Base-by-base conservation (phyloP, 116 monocot species). In the Trichopus zeylanicus region DNA sequence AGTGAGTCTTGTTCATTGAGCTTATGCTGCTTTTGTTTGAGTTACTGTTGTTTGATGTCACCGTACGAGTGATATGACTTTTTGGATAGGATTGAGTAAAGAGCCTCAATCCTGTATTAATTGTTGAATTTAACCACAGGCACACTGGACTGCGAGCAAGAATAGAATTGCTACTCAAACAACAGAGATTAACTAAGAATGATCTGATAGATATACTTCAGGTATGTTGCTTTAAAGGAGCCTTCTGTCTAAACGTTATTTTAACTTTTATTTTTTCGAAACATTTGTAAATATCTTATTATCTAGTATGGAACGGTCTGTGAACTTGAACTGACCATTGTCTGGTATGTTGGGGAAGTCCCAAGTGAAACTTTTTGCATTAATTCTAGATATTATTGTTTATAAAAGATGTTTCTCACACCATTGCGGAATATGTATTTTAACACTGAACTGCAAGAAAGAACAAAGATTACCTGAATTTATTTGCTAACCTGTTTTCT, bases 151-250 rank as follows among this genome's bases (percentile, higher is more conserved):
- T 95, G 76, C 86, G 74, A 57, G 75, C 68, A 62, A 83, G 95
- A 62, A 79, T 89, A 69, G 95, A 95, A 49, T 73, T 90, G 49
- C 62, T 95, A 53, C 84, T 95, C 29, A 76, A 65, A 65, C 95
- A 95, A 42, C 82, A 95, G 46, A 95, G 78, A 70, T 73, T 95
- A 69, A 74, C 84, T 27, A 95, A 77, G 72, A 63, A 84, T 31
- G 78, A 95, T 63, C 83, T 95, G 34, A 83, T 79, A 62, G 70
- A 76, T 67, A 77, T 95, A 51, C 90, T 95, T 74, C 78, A 84
- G 90, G 95, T 93, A 67, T 46, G 28, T 61, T 9, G 33, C 15
- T 49, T 19, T 49, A 22, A 1, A 16, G 42, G 42, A n/a, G n/a
- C n/a, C n/a, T n/a, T n/a, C n/a, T n/a, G n/a, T n/a, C n/a, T n/a